These are phyloP conservation scores for Aspergillus quadrilineatus DNA, from an alignment of 2,329 filamentous ascomycete species.

Conservation along the genomic window DNA sequence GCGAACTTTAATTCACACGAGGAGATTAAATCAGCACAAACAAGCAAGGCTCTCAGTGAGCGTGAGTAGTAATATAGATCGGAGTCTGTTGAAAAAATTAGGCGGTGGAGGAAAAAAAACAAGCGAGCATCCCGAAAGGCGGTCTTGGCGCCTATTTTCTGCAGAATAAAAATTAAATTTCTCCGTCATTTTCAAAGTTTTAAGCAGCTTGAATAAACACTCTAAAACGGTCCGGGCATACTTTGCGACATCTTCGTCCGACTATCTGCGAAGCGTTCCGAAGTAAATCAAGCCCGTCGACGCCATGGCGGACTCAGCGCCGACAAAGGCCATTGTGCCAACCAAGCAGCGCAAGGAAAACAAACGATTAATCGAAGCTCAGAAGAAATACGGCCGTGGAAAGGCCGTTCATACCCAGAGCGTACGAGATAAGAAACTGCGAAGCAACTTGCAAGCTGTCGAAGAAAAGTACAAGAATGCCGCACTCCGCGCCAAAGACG, in stretches of 20 bases:
- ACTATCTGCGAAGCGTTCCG: background rate
- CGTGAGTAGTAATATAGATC: slow-evolving; percentile 15
- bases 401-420: slow-evolving; percentile 68
- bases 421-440: slow-evolving; percentile 86
- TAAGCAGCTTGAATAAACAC: background rate
- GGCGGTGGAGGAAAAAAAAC: slow-evolving; percentile 31
- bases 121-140: slow-evolving; percentile 17
- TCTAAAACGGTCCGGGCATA: background rate
- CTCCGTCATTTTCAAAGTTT: background rate
- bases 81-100: slow-evolving; percentile 31
- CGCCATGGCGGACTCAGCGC: slow-evolving; percentile 32
- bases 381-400: slow-evolving; percentile 81
- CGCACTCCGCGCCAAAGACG: slow-evolving; percentile 77
- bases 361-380: slow-evolving; percentile 52
- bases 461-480: slow-evolving; percentile 83
- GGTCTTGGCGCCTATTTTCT: slow-evolving; percentile 18
- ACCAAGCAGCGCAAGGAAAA: slow-evolving; percentile 40
- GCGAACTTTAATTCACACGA: slow-evolving; percentile 13
- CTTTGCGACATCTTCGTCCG: too few species aligned
- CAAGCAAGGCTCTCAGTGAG: background rate
- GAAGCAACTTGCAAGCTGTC: slow-evolving; percentile 72
- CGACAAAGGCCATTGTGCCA: slow-evolving; percentile 30
- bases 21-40: slow-evolving; percentile 12
- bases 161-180: slow-evolving; percentile 19
- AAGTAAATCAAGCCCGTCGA: slow-evolving; percentile 6